phyloP scores from a whole-genome alignment of 2,329 filamentous ascomycete species.

The Immersiporthe knoxdaviesiana region DNA sequence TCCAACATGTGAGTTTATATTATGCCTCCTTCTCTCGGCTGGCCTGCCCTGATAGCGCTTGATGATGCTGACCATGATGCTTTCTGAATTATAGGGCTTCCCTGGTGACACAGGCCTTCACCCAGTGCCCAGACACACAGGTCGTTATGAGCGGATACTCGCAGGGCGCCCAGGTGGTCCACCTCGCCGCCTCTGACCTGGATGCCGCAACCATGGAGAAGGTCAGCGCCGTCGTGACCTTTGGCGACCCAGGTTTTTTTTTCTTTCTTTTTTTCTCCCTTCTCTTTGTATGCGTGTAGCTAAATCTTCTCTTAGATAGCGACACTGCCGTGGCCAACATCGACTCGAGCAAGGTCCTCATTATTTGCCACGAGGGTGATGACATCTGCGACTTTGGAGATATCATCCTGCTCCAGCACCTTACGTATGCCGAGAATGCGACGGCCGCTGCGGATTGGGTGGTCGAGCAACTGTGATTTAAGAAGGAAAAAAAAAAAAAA shows the following conservation, averaged over 20 bases:
- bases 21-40: too few relatives aligned
- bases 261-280: neutral
- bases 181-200: slow-evolving; percentile 34
- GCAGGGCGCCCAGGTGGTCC: slow-evolving; percentile 38
- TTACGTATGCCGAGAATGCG: slow-evolving; percentile 35
- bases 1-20: slow-evolving; percentile 22
- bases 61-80: neutral
- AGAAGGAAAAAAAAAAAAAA: neutral
- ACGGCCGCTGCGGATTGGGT: slow-evolving; percentile 34
- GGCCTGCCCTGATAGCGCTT: neutral
- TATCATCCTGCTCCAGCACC: slow-evolving; percentile 34
- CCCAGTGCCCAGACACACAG: slow-evolving; percentile 44
- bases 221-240: slow-evolving; percentile 36
- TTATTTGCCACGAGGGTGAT: slow-evolving; percentile 34
- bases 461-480: neutral
- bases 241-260: slow-evolving; percentile 35
- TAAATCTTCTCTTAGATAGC: slow-evolving; percentile 31
- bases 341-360: slow-evolving; percentile 26
- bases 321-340: slow-evolving; percentile 29
- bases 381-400: slow-evolving; percentile 35
- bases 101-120: slow-evolving; percentile 34
- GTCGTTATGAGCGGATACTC: slow-evolving; percentile 47
- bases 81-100: slow-evolving; percentile 38
- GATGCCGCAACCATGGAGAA: slow-evolving; percentile 28
- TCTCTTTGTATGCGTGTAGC: slow-evolving; percentile 12